Evolutionary conservation across 306 rosid species (phyloP).

Genomic region (Cajanus cajan): DNA sequence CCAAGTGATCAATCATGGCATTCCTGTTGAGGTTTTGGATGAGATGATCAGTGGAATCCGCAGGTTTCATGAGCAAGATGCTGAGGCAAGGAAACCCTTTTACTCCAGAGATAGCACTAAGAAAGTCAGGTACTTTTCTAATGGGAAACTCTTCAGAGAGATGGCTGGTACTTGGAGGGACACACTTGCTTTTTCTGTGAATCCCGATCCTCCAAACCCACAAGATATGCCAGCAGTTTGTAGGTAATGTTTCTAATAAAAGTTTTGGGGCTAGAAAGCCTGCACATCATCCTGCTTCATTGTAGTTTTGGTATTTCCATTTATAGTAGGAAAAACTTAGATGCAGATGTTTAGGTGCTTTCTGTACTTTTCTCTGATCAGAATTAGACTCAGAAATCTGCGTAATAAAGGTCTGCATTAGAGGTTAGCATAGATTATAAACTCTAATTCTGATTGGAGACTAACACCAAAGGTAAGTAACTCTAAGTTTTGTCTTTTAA

Average conservation of each 20-base stretch:
- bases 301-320: not conserved
- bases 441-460: not conserved
- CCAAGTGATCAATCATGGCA: conserved; percentile 47
- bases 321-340: not conserved
- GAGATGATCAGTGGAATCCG: conserved; percentile 36
- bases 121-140: conserved; percentile 30
- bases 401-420: not conserved
- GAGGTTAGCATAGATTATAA: not conserved
- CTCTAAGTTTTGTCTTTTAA: not conserved
- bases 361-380: not conserved
- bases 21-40: conserved; percentile 34
- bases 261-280: not conserved
- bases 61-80: conserved; percentile 44
- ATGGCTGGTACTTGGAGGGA: conserved; percentile 33
- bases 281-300: not conserved
- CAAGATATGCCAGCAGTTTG: conserved; percentile 19
- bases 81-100: conserved; percentile 22
- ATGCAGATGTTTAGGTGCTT: not conserved
- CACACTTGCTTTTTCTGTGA: not conserved
- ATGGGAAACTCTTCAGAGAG: not conserved
- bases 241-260: conserved; percentile 10
- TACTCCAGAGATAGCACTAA: conserved; percentile 24
- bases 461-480: not conserved
- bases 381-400: not conserved
- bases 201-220: conserved; percentile 19